Percentiles rank a stretch among this genome's conserved stretches.
phyloP scores from a whole-genome alignment of 495 filamentous ascomycete genomes.

The Neurospora pannonica region DNA sequence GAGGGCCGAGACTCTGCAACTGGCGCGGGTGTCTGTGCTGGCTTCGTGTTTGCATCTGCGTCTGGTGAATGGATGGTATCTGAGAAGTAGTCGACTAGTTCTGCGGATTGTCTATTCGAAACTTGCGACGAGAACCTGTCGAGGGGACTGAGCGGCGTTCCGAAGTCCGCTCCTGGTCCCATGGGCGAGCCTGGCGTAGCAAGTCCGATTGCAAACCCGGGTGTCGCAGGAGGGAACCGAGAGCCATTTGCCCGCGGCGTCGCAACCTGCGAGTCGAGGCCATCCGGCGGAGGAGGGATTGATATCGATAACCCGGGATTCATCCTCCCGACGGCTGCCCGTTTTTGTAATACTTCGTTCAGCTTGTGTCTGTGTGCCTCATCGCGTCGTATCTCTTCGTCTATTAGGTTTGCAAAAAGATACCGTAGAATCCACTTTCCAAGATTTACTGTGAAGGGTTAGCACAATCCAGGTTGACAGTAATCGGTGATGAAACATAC shows the following conservation, averaged over 20 bases:
- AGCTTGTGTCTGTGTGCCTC: conserved; percentile 58
- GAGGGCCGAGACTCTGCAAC: conserved; percentile 5
- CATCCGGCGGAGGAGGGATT: conserved; percentile 50
- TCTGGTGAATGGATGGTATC: conserved; percentile 33
- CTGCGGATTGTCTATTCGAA: conserved; percentile 27
- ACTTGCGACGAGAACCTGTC: conserved; percentile 26
- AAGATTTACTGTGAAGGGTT: conserved; percentile 56
- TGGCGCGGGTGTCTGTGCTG: conserved; percentile 23
- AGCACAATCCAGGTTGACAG: not conserved
- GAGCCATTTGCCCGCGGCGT: conserved; percentile 59
- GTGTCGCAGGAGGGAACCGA: conserved; percentile 49
- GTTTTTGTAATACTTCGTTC: conserved; percentile 50
- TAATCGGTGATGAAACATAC: conserved; percentile 41
- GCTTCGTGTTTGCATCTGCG: conserved; percentile 12
- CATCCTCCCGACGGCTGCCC: conserved; percentile 39
- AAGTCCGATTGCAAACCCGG: conserved; percentile 66
- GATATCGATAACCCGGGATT: conserved; percentile 59
- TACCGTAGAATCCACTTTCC: conserved; percentile 96
- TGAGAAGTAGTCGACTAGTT: conserved; percentile 39
- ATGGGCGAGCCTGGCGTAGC: conserved; percentile 54
- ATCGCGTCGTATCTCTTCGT: conserved; percentile 80
- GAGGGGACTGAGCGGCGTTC: conserved; percentile 27
- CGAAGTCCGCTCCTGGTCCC: conserved; percentile 29
- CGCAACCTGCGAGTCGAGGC: conserved; percentile 28
- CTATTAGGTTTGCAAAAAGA: conserved; percentile 80